Percentiles rank a stretch among this genome's conserved stretches.
phyloP scores from a whole-genome alignment of 257 asterid genomes.

The Jacaranda copaia region DNA sequence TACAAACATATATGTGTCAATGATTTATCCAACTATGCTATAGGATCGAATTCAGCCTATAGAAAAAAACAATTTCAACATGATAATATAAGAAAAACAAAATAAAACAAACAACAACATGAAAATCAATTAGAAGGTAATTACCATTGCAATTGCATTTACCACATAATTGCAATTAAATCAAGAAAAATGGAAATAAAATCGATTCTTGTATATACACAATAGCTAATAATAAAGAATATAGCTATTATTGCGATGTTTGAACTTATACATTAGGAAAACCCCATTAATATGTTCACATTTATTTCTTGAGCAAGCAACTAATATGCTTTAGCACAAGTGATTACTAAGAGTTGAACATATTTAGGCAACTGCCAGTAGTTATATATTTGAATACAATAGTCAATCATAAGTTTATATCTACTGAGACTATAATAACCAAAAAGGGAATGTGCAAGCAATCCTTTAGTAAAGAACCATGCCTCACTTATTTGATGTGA shows the following conservation, averaged over 20 bases:
- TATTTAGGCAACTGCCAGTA: background rate
- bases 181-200: background rate
- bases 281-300: background rate
- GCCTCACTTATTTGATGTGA: constrained; percentile 7
- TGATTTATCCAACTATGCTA: constrained; percentile 96
- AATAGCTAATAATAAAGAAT: constrained; percentile 7
- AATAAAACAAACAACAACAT: constrained; percentile 17
- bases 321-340: background rate
- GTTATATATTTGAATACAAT: constrained; percentile 15
- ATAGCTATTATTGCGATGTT: constrained; percentile 18
- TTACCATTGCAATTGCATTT: constrained; percentile 22
- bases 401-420: constrained; percentile 9
- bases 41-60: constrained; percentile 99
- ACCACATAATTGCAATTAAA: constrained; percentile 21
- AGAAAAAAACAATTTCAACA: constrained; percentile 34
- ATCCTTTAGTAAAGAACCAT: constrained; percentile 16
- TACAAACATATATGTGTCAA: constrained; percentile 92
- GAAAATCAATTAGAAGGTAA: constrained; percentile 24
- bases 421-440: background rate
- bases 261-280: background rate
- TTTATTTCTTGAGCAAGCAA: background rate
- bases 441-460: background rate
- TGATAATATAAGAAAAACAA: constrained; percentile 22
- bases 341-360: background rate
- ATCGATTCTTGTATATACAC: constrained; percentile 17